Evolutionary conservation across 1,284 basidiomycete species (phyloP), one percentile per base, ranked within the genome.

Genomic region (Sporisorium iseilematis-ciliati): DNA sequence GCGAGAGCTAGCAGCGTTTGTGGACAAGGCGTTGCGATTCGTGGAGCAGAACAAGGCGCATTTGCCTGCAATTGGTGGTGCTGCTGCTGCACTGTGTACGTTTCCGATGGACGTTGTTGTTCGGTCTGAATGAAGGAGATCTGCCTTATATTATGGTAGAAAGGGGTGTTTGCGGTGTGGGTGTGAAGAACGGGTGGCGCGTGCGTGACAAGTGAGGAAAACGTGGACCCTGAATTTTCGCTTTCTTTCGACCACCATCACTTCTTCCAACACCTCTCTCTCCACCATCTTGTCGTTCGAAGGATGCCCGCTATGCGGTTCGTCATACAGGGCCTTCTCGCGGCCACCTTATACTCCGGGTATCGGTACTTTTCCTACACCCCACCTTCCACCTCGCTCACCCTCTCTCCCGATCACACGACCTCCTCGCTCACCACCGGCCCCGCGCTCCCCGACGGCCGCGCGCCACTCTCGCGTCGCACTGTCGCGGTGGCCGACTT

Each of bases 401-500:
- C 46, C 3, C 52, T 56, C 48, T 43, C 51, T 1, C 21, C 18
- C 2, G 66, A 63, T 12, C 35, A 38, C 35, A 38, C 35, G 4
- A 14, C 35, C 1, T 38, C 35, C 11, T 58, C 62, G 1, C 55
- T 65, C 7, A 59, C 62, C 0, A 3, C 25, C 0, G 58, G 41
- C 0, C 8, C 33, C 0, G 3, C 31, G 3, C 54, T 65, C 0
- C 2, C 50, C 4, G 74, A 76, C 25, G 74, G 74, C 0, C 54
- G 74, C 2, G 3, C 18, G 5, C 21, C 54, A 0, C 35, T 79
- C 18, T 70, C 65, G 0, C 59, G 79, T 1, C 60, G 82, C 1
- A 65, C 80, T 2, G 79, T 84, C 0, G 83, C 80, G 0, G 75
- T 84, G 0, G 83, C 81, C 7, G 83, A 84, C 56, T 45, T 84